phyloP scores from a whole-genome alignment of 305 asterid species.

The Solanum hybrid region DNA sequence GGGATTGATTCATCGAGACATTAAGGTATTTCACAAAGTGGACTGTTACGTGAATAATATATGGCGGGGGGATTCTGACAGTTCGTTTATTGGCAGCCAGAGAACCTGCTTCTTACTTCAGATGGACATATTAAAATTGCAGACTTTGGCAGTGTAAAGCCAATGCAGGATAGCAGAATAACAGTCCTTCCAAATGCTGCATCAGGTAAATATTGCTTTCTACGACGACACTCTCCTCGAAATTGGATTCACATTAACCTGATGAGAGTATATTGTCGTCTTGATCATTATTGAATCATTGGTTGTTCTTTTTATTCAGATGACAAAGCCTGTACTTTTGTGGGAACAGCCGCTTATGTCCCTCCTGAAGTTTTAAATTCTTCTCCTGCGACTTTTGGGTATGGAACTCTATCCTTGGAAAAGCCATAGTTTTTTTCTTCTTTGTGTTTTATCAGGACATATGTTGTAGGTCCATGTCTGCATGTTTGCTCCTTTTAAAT shows the following conservation, averaged over 20 bases:
- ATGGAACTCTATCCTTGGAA: constrained; percentile 9
- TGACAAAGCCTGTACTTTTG: constrained; percentile 98
- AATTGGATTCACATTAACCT: neutral
- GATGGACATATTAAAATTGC: constrained; percentile 97
- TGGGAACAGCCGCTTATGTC: constrained; percentile 98
- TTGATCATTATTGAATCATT: neutral
- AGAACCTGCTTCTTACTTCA: constrained; percentile 78
- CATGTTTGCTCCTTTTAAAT: neutral
- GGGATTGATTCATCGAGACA: constrained; percentile 98
- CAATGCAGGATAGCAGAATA: constrained; percentile 91
- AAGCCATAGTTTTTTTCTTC: neutral
- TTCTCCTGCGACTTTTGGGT: constrained; percentile 81
- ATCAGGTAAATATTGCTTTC: constrained; percentile 46
- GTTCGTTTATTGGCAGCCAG: constrained; percentile 70
- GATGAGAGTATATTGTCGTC: neutral
- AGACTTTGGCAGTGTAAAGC: constrained; percentile 98
- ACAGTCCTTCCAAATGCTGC: constrained; percentile 98
- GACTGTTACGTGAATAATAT: neutral
- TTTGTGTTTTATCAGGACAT: neutral
- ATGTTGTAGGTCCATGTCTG: neutral
- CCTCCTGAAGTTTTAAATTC: constrained; percentile 98
- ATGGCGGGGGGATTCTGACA: constrained; percentile 5
- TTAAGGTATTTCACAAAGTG: constrained; percentile 57
- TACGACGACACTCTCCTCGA: neutral
- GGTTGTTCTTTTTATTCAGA: constrained; percentile 32